Evolutionary conservation across 2,329 filamentous ascomycete species (phyloP).

Genomic region (Fusarium mexicanum): DNA sequence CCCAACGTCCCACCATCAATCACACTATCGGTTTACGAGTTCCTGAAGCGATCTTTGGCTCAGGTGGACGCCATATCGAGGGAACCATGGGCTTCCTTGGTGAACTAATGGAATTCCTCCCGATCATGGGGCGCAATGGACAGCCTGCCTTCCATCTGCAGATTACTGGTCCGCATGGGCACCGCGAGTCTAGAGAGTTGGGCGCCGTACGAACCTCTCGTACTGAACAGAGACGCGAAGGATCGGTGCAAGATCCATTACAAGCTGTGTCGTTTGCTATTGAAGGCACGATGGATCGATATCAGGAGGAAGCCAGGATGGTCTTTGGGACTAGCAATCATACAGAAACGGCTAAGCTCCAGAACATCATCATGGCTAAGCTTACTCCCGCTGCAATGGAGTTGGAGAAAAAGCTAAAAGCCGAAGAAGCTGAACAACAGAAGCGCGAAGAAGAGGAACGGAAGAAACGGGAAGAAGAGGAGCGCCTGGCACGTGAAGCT

Average conservation of each 20-base stretch:
- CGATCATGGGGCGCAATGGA: slow-evolving; percentile 56
- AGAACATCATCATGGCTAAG: slow-evolving; percentile 74
- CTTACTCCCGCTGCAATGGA: slow-evolving; percentile 88
- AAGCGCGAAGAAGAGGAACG: slow-evolving; percentile 66
- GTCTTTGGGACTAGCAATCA: slow-evolving; percentile 75
- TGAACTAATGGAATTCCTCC: slow-evolving; percentile 65
- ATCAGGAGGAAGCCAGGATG: slow-evolving; percentile 89
- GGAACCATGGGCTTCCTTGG: slow-evolving; percentile 65
- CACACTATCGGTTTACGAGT: slow-evolving; percentile 65
- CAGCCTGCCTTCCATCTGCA: slow-evolving; percentile 69
- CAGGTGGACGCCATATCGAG: slow-evolving; percentile 52
- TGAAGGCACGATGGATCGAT: slow-evolving; percentile 77
- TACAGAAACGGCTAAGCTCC: slow-evolving; percentile 74
- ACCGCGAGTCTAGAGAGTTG: slow-evolving; percentile 63
- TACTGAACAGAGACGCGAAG: slow-evolving; percentile 60
- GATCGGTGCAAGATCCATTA: slow-evolving; percentile 67
- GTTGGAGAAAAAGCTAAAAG: slow-evolving; percentile 76
- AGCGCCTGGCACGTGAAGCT: slow-evolving; percentile 73
- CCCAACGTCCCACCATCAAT: slow-evolving; percentile 60
- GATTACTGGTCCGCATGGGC: slow-evolving; percentile 59
- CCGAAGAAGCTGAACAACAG: slow-evolving; percentile 62
- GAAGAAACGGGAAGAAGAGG: slow-evolving; percentile 71
- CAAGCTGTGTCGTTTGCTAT: slow-evolving; percentile 80
- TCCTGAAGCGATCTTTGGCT: slow-evolving; percentile 56
- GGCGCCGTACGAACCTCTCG: slow-evolving; percentile 53